These are phyloP conservation scores for Paxillus involutus DNA, from an alignment of 768 basidiomycete species.

Conservation along the genomic window DNA sequence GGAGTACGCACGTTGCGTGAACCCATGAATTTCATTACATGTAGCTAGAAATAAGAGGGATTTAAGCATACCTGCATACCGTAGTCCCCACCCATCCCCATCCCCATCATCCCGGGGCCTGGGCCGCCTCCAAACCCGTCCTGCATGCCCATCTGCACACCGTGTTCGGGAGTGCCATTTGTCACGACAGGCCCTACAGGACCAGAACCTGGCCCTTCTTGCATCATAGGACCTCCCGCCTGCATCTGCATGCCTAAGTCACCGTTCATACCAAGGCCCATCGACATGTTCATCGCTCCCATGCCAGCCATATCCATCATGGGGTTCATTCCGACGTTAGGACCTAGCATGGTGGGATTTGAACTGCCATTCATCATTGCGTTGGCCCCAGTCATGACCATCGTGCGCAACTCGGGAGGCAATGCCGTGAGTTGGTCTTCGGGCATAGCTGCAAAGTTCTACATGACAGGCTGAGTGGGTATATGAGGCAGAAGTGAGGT, in stretches of 20 bases:
- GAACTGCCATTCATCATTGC: constrained; percentile 70
- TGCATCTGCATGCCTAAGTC: constrained; percentile 61
- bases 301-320: constrained; percentile 83
- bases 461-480: constrained; percentile 6
- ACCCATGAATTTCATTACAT: constrained; percentile 38
- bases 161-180: constrained; percentile 39
- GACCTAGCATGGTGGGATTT: constrained; percentile 56
- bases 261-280: constrained; percentile 62
- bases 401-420: constrained; percentile 79
- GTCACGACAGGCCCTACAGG: constrained; percentile 34
- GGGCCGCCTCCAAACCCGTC: constrained; percentile 41
- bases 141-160: constrained; percentile 41
- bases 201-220: constrained; percentile 39
- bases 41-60: constrained; percentile 30
- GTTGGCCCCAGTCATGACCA: constrained; percentile 83
- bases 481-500: not conserved
- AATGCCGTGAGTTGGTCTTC: constrained; percentile 79
- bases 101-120: constrained; percentile 64
- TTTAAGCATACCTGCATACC: constrained; percentile 65
- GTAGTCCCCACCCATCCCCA: constrained; percentile 69
- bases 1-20: constrained; percentile 23
- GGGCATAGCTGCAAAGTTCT: constrained; percentile 82
- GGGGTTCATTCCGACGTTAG: constrained; percentile 50
- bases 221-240: constrained; percentile 54
- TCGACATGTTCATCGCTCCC: constrained; percentile 53